Evolutionary conservation across 352 stramenopile genomes (phyloP), one percentile per base, ranked within the genome.

Genomic region (Globisporangium heterothallicum): DNA sequence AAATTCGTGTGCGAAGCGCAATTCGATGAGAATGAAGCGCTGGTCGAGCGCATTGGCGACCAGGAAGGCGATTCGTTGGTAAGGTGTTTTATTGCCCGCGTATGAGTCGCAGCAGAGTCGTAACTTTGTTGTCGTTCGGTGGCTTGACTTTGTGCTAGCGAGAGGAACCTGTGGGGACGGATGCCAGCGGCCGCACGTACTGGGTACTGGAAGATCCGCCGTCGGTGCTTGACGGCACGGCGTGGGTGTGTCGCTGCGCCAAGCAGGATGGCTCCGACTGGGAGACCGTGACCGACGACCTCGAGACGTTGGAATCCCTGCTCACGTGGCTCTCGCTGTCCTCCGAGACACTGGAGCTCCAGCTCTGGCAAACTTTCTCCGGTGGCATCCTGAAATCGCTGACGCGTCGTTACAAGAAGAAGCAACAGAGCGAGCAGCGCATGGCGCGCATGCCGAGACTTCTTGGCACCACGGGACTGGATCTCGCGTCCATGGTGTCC

Each of bases 1-100:
- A 87, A 87, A 38, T 70, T 74, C 19, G 27, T 87, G 14, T 89
- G 75, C 25, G 75, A 89, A 49, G 58, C 66, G 24, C 75, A 87
- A 38, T 87, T 86, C 29, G 75, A 87, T 48, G 65, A 71, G 49
- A 89, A 87, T 48, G 70, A 83, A 32, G 34, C 55, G 27, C 64
- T 87, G 6, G 50, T 84, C 18, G 65, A 86, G 54, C 65, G 70
- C 38, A 74, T 88, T 47, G 78, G 71, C 25, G 59, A 74, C 34
- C 64, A 81, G 34, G 75, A 79, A 32, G 70, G 61, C 8, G 67
- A 85, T 16, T 66, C 62, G 1, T 69, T 86, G 41, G 71, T 79
- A 54, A 38, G 56, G 55, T 1, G 6, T 27, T 12, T 30, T 4
- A 30, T 19, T 40, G n/a, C n/a, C n/a, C n/a, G n/a, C n/a, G n/a